These are phyloP conservation scores for Basipetospora sp. DNA, from an alignment of 2,329 filamentous ascomycete genomes.

Conservation along the genomic window DNA sequence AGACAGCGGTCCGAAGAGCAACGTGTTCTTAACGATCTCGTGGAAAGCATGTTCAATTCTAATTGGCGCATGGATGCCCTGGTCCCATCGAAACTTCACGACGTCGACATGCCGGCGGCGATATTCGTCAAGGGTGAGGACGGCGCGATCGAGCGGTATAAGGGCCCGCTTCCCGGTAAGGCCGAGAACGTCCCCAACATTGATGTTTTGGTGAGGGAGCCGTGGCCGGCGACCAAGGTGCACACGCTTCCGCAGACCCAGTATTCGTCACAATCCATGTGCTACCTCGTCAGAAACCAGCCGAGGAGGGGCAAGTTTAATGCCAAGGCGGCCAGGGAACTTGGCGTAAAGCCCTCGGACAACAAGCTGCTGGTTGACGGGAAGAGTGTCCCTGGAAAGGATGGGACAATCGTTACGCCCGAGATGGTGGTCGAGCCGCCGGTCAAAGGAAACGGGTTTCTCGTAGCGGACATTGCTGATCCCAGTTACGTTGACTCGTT, in stretches of 20 bases:
- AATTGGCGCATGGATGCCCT: constrained; percentile 57
- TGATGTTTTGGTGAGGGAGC: constrained; percentile 56
- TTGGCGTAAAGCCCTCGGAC: constrained; percentile 46
- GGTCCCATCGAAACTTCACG: constrained; percentile 46
- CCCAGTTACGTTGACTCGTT: constrained; percentile 55
- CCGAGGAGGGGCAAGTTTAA: constrained; percentile 70
- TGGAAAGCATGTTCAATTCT: constrained; percentile 19
- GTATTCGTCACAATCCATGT: constrained; percentile 55
- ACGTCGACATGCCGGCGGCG: constrained; percentile 53
- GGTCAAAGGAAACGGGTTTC: constrained; percentile 56
- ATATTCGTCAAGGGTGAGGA: constrained; percentile 54
- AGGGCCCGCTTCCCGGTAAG: constrained; percentile 44
- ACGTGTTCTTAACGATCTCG: constrained; percentile 11
- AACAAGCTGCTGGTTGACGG: constrained; percentile 50
- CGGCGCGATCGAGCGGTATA: constrained; percentile 53
- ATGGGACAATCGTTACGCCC: constrained; percentile 59
- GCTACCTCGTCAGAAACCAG: constrained; percentile 71
- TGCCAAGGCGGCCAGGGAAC: constrained; percentile 42
- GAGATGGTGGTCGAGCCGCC: constrained; percentile 69
- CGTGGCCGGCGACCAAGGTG: constrained; percentile 62
- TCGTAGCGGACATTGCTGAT: constrained; percentile 66
- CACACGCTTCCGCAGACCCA: constrained; percentile 51
- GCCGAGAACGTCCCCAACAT: constrained; percentile 40
- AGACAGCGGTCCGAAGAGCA: constrained; percentile 7
- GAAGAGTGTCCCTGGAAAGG: constrained; percentile 43